phyloP scores from a whole-genome alignment of 129 eudicot species.

The Kitagawia praeruptora region DNA sequence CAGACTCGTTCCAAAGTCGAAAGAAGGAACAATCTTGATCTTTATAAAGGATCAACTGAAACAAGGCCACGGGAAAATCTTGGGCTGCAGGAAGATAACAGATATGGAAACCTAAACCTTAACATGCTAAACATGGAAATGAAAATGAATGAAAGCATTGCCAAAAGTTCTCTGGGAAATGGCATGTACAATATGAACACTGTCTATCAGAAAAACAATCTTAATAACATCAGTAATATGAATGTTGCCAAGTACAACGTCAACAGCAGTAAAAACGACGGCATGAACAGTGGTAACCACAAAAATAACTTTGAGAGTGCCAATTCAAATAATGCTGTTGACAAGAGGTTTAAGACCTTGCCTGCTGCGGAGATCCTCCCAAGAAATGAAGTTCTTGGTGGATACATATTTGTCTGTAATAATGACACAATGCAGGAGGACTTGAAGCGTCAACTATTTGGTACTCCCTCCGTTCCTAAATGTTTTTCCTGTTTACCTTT shows the following conservation, averaged over 20 bases:
- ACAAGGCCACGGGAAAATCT: slow-evolving; percentile 50
- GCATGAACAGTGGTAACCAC: slow-evolving; percentile 27
- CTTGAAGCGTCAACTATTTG: slow-evolving; percentile 86
- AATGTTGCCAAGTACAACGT: slow-evolving; percentile 42
- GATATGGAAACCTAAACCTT: slow-evolving; percentile 65
- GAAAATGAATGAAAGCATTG: slow-evolving; percentile 42
- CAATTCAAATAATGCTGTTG: slow-evolving; percentile 39
- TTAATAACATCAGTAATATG: slow-evolving; percentile 40
- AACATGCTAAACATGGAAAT: slow-evolving; percentile 66
- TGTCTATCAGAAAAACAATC: slow-evolving; percentile 53
- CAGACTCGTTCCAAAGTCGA: slow-evolving; percentile 82
- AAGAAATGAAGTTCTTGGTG: slow-evolving; percentile 91
- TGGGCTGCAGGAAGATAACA: slow-evolving; percentile 73
- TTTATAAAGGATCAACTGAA: slow-evolving; percentile 52
- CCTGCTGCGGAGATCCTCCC: slow-evolving; percentile 99
- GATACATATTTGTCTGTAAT: slow-evolving; percentile 99
- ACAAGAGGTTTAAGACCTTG: slow-evolving; percentile 95
- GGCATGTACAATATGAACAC: slow-evolving; percentile 49
- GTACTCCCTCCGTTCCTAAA: no score
- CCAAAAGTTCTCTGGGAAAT: slow-evolving; percentile 41
- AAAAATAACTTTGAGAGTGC: slow-evolving; percentile 27
- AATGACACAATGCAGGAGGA: slow-evolving; percentile 99
- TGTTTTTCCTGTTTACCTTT: no score
- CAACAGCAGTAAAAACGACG: slow-evolving; percentile 36
- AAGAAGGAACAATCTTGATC: slow-evolving; percentile 79